Conservation (phyloP, 306 rosid genomes). For the Cicer cuneatum region DNA sequence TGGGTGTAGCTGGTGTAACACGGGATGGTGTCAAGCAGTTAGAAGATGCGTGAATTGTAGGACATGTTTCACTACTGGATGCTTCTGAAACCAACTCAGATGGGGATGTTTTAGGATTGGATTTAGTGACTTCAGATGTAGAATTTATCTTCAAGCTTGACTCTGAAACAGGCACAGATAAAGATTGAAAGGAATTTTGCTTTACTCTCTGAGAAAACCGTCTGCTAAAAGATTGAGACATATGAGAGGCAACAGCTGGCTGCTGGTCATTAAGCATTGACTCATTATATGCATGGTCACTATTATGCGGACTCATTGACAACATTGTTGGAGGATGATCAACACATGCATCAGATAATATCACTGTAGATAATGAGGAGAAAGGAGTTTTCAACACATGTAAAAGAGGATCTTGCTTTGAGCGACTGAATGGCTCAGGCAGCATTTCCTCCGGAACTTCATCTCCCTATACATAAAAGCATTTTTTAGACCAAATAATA, state of each 20-base stretch:
- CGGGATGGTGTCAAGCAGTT: slow-evolving; percentile 15
- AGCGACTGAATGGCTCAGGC: slow-evolving; percentile 71
- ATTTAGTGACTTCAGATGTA: slow-evolving; percentile 27
- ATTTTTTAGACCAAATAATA: slow-evolving; percentile 37
- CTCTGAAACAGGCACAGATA: slow-evolving; percentile 40
- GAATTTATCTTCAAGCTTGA: slow-evolving; percentile 28
- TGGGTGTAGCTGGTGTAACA: slow-evolving; percentile 52
- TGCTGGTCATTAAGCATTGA: slow-evolving; percentile 39
- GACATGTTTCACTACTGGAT: slow-evolving; percentile 13
- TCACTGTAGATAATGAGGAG: slow-evolving; percentile 27
- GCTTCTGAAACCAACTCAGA: slow-evolving; percentile 34
- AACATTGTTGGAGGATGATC: slow-evolving; percentile 35
- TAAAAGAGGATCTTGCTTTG: slow-evolving; percentile 34
- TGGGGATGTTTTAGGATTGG: slow-evolving; percentile 37
- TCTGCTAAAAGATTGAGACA: slow-evolving; percentile 57
- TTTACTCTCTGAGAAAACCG: slow-evolving; percentile 51
- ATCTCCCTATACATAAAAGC: slow-evolving; percentile 56
- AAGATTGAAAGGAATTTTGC: slow-evolving; percentile 38
- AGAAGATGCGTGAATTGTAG: slow-evolving; percentile 41
- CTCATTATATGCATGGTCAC: slow-evolving; percentile 27
- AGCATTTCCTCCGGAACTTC: slow-evolving; percentile 74
- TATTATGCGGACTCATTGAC: slow-evolving; percentile 36
- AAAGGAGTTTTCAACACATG: slow-evolving; percentile 29
- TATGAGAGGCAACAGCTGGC: slow-evolving; percentile 55
- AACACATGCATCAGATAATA: slow-evolving; percentile 22